Evolutionary conservation across 2,329 filamentous ascomycete genomes (phyloP).

Genomic region (Aspergillus udagawae): DNA sequence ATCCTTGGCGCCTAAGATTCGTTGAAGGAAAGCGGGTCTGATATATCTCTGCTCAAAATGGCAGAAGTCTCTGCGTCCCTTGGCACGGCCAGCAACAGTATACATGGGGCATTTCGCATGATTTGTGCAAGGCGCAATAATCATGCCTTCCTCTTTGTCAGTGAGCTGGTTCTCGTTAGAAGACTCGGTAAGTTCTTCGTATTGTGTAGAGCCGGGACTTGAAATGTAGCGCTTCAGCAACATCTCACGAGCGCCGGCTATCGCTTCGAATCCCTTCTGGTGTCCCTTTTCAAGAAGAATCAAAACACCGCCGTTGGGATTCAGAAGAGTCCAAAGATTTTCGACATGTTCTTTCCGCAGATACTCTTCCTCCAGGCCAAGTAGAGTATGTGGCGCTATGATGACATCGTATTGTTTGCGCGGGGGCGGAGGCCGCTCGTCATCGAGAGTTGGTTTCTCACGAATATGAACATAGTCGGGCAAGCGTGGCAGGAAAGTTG

Average conservation of each 20-base stretch:
- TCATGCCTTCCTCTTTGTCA: conserved; percentile 58
- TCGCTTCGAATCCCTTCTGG: conserved; percentile 84
- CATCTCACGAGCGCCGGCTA: conserved; percentile 77
- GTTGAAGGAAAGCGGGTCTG: conserved; percentile 75
- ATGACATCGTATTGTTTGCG: conserved; percentile 86
- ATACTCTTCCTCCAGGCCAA: conserved; percentile 70
- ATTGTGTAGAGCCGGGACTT: conserved; percentile 51
- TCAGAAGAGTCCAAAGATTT: conserved; percentile 84
- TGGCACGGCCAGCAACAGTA: conserved; percentile 61
- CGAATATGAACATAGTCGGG: conserved; percentile 74
- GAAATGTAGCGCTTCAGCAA: conserved; percentile 70
- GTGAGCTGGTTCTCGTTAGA: conserved; percentile 22
- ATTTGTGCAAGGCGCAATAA: conserved; percentile 72
- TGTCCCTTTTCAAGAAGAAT: conserved; percentile 88
- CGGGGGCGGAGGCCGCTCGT: conserved; percentile 49
- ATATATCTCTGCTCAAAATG: conserved; percentile 87
- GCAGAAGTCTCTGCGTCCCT: conserved; percentile 83
- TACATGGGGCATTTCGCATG: conserved; percentile 90
- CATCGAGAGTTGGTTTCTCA: conserved; percentile 56
- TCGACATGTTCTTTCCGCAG: conserved; percentile 74
- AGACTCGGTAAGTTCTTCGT: conserved; percentile 36
- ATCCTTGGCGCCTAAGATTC: conserved; percentile 61
- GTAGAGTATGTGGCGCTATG: conserved; percentile 79
- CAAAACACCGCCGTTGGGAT: conserved; percentile 78
- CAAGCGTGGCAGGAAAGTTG: conserved; percentile 86